Evolutionary conservation across 495 filamentous ascomycete species (phyloP).

Genomic region (Cenococcum geophilum): DNA sequence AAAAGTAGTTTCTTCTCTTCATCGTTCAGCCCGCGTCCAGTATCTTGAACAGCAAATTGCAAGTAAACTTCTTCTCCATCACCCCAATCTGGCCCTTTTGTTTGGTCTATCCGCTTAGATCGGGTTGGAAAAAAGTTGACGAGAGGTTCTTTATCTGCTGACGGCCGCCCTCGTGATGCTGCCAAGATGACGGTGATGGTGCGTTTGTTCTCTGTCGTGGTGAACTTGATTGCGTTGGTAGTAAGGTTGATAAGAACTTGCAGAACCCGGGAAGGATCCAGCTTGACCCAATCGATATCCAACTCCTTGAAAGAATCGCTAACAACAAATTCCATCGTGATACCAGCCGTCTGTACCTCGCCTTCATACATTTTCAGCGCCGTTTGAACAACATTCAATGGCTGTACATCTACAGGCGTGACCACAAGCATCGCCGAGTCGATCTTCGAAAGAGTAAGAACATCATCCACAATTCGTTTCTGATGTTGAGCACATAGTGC

Average conservation of each 20-base stretch:
- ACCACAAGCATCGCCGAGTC: slow-evolving; percentile 68
- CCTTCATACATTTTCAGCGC: slow-evolving; percentile 69
- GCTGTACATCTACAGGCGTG: slow-evolving; percentile 60
- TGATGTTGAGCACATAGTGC: slow-evolving; percentile 69
- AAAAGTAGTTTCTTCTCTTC: slow-evolving; percentile 72
- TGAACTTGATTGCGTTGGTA: slow-evolving; percentile 46
- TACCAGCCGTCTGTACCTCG: slow-evolving; percentile 61
- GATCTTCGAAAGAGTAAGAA: slow-evolving; percentile 75
- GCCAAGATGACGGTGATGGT: slow-evolving; percentile 65
- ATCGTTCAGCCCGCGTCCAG: slow-evolving; percentile 67
- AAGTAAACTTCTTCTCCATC: slow-evolving; percentile 61
- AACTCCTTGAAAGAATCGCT: slow-evolving; percentile 52
- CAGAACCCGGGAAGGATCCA: slow-evolving; percentile 64
- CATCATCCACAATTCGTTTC: slow-evolving; percentile 73
- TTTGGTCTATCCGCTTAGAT: slow-evolving; percentile 43
- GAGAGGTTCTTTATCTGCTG: slow-evolving; percentile 39
- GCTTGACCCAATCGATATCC: slow-evolving; percentile 57
- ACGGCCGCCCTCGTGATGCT: slow-evolving; percentile 53
- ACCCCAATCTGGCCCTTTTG: slow-evolving; percentile 58
- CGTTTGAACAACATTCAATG: slow-evolving; percentile 57
- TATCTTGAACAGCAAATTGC: slow-evolving; percentile 69
- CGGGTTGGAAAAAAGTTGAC: slow-evolving; percentile 39
- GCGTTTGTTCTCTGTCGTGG: slow-evolving; percentile 44
- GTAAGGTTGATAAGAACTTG: slow-evolving; percentile 58
- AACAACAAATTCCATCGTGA: slow-evolving; percentile 56